A percentile compares a stretch with the other conserved stretches of the same genome.
phyloP scores from a whole-genome alignment of 2,329 filamentous ascomycete genomes.

The Colletotrichum agaves region DNA sequence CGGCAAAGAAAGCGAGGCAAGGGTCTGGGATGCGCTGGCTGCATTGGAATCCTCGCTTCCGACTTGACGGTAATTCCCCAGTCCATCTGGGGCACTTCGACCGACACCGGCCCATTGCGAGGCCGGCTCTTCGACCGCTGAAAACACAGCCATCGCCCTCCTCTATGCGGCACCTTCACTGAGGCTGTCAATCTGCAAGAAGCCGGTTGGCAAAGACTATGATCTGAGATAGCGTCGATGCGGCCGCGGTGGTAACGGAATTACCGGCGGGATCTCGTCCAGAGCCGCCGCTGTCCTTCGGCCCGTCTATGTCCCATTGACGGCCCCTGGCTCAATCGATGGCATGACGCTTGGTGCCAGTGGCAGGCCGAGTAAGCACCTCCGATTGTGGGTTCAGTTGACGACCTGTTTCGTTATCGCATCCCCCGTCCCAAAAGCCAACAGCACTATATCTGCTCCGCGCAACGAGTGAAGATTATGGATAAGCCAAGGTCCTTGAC shows the following conservation, averaged over 20 bases:
- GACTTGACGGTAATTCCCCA: not conserved
- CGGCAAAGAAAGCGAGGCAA: not conserved
- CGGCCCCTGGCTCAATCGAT: conserved; percentile 1
- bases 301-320: not conserved
- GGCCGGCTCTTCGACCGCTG: not conserved
- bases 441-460: conserved; percentile 29
- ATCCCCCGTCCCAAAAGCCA: not conserved
- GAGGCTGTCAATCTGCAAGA: not conserved
- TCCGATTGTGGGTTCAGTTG: conserved; percentile 31
- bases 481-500: conserved; percentile 6
- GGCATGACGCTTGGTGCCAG: not conserved
- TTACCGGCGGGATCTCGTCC: not conserved
- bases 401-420: conserved; percentile 15
- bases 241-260: not conserved
- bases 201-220: not conserved
- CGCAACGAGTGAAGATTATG: conserved; percentile 4
- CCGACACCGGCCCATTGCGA: too few relatives aligned
- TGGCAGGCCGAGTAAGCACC: conserved; percentile 2
- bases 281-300: not conserved
- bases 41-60: not conserved
- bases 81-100: not conserved
- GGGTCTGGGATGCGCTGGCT: not conserved
- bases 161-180: not conserved
- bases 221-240: not conserved
- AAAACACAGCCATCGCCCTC: not conserved